These are phyloP conservation scores for Ustilago hordei DNA, from an alignment of 1,284 basidiomycete genomes.

Conservation along the genomic window DNA sequence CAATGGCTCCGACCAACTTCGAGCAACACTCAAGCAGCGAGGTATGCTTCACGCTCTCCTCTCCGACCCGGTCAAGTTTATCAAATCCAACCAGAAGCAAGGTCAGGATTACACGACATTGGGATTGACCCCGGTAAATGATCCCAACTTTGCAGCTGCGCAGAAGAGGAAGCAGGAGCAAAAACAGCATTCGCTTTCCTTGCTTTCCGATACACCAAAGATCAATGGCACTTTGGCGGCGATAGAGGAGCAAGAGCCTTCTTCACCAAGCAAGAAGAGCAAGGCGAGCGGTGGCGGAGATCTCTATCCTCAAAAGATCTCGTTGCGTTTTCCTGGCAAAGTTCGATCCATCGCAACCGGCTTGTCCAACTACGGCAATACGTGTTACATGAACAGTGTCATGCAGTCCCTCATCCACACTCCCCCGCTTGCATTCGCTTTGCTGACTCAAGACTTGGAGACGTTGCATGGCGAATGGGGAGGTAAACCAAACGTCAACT, in stretches of 20 bases:
- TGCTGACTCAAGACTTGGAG: conserved; percentile 74
- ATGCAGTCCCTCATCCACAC: conserved; percentile 95
- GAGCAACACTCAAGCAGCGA: conserved; percentile 41
- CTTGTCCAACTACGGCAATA: conserved; percentile 91
- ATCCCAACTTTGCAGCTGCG: conserved; percentile 36
- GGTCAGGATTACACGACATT: conserved; percentile 49
- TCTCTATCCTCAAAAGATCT: conserved; percentile 51
- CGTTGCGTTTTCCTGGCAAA: conserved; percentile 50
- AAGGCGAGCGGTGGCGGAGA: conserved; percentile 23
- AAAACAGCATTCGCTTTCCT: conserved; percentile 38
- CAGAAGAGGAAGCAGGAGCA: conserved; percentile 50
- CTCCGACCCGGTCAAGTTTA: conserved; percentile 47
- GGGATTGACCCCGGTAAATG: conserved; percentile 45
- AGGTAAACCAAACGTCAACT: conserved; percentile 50
- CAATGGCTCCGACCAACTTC: conserved; percentile 26
- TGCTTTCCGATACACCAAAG: conserved; percentile 42
- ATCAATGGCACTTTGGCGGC: conserved; percentile 19
- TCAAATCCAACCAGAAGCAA: conserved; percentile 47
- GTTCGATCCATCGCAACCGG: conserved; percentile 71
- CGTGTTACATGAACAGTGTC: conserved; percentile 96
- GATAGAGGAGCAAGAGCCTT: conserved; percentile 1
- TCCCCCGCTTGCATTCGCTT: conserved; percentile 82
- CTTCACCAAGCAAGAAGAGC: conserved; percentile 19
- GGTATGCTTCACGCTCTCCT: conserved; percentile 65
- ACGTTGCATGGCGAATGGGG: conserved; percentile 71